Evolutionary conservation across 768 basidiomycete species (phyloP).

Genomic region (Tylopilus plumbeoviolaceoides): DNA sequence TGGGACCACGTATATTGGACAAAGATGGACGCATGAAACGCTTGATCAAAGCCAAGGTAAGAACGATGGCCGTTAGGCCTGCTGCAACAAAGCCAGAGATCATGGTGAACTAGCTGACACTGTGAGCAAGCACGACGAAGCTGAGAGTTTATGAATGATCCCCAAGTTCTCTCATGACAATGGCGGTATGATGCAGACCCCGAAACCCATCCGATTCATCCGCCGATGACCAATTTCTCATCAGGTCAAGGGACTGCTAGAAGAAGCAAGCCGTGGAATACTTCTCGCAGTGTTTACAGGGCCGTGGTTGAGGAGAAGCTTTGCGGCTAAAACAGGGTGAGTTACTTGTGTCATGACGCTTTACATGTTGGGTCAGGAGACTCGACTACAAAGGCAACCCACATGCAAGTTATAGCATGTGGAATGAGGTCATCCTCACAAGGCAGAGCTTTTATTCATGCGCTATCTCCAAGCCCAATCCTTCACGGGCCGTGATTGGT

Average conservation of each 20-base stretch:
- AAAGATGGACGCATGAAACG: constrained; percentile 5
- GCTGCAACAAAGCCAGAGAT: neutral
- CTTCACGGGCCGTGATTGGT: neutral
- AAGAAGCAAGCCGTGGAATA: neutral
- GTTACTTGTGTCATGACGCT: neutral
- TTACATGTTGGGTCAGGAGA: constrained; percentile 1
- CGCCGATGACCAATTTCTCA: constrained; percentile 5
- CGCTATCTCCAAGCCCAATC: neutral
- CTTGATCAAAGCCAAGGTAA: constrained; percentile 1
- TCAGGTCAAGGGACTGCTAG: neutral
- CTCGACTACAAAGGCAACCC: neutral
- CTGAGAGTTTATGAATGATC: constrained; percentile 1
- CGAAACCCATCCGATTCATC: neutral
- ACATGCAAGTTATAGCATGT: neutral
- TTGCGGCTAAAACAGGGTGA: neutral
- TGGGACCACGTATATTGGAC: constrained; percentile 18
- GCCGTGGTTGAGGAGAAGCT: neutral
- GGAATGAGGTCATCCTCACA: neutral
- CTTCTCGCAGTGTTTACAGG: neutral
- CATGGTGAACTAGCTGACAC: constrained; percentile 12
- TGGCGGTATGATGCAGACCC: neutral
- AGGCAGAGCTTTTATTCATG: neutral
- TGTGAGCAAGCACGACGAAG: neutral
- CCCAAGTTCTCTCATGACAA: constrained; percentile 5
- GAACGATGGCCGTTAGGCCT: constrained; percentile 5